These are phyloP conservation scores for Trichoderma pleuroti DNA, from an alignment of 2,329 filamentous ascomycete species.

Conservation along the genomic window DNA sequence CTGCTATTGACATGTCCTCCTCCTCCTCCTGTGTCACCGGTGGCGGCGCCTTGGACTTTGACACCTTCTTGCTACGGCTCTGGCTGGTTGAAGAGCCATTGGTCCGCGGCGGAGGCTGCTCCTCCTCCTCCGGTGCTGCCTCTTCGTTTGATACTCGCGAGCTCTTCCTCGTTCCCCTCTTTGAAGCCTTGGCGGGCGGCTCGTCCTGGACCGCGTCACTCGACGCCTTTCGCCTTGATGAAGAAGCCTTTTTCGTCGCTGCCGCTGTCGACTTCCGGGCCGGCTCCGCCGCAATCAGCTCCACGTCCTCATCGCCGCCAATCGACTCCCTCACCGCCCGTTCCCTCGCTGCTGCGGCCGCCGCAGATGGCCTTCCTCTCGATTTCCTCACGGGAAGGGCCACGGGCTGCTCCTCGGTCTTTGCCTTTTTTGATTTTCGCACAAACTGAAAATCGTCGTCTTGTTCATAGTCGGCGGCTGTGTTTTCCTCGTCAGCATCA, in stretches of 20 bases:
- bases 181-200: slow-evolving; percentile 36
- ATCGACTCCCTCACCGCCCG: slow-evolving; percentile 33
- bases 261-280: not conserved
- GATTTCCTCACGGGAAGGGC: slow-evolving; percentile 42
- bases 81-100: slow-evolving; percentile 30
- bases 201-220: slow-evolving; percentile 39
- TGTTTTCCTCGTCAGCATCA: slow-evolving; percentile 21
- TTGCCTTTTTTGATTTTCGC: slow-evolving; percentile 62
- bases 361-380: slow-evolving; percentile 29
- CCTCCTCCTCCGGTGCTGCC: slow-evolving; percentile 28
- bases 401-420: slow-evolving; percentile 48
- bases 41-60: slow-evolving; percentile 12
- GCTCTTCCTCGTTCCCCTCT: slow-evolving; percentile 42
- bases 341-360: slow-evolving; percentile 32
- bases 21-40: slow-evolving; percentile 8
- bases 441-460: slow-evolving; percentile 76
- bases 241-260: slow-evolving; percentile 24
- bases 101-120: slow-evolving; percentile 19
- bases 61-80: slow-evolving; percentile 22
- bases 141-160: slow-evolving; percentile 44
- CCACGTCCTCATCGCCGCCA: slow-evolving; percentile 32
- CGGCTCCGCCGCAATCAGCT: not conserved
- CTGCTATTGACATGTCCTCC: slow-evolving; percentile 20
- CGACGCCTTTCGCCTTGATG: slow-evolving; percentile 38
- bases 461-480: slow-evolving; percentile 58